phyloP scores from a whole-genome alignment of 441 rosid genomes.

The Euphorbia schlechtendalii region DNA sequence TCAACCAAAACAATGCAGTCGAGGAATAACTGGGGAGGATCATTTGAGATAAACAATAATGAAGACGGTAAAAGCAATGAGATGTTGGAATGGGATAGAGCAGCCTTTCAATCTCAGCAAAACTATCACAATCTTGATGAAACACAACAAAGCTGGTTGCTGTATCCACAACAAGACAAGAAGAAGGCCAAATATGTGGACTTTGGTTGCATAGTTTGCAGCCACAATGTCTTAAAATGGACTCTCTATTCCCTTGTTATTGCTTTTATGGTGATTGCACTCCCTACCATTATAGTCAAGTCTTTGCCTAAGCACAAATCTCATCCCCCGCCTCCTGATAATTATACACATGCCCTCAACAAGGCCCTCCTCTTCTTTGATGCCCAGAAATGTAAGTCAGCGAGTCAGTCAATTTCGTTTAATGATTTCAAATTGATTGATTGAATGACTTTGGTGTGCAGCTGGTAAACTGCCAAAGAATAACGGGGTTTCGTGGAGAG shows the following conservation, averaged over 20 bases:
- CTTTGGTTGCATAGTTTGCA: constrained; percentile 60
- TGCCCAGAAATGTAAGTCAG: constrained; percentile 72
- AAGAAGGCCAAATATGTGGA: constrained; percentile 70
- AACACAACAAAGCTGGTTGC: constrained; percentile 84
- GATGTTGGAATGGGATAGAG: constrained; percentile 49
- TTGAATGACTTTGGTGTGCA: constrained; percentile 19
- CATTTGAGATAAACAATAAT: constrained; percentile 39
- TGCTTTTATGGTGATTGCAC: constrained; percentile 46
- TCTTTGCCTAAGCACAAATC: constrained; percentile 46
- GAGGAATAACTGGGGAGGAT: constrained; percentile 72
- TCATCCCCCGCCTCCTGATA: constrained; percentile 52
- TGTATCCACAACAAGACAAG: constrained; percentile 42
- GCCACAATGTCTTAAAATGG: constrained; percentile 47
- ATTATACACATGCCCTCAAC: constrained; percentile 70
- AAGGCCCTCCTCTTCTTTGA: constrained; percentile 80
- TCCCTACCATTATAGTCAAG: constrained; percentile 56
- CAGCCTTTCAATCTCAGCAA: constrained; percentile 29
- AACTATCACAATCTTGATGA: constrained; percentile 41
- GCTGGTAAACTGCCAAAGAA: constrained; percentile 72
- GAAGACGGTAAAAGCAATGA: constrained; percentile 42
- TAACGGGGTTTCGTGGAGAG: constrained; percentile 64
- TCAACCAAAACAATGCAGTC: constrained; percentile 36
- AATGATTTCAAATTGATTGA: no score
- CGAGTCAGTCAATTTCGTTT: no score
- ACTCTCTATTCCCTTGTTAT: constrained; percentile 32